A percentile compares a stretch with the other conserved stretches of the same genome.
phyloP scores from a whole-genome alignment of 2,329 filamentous ascomycete genomes.

The Metarhizium humberi region DNA sequence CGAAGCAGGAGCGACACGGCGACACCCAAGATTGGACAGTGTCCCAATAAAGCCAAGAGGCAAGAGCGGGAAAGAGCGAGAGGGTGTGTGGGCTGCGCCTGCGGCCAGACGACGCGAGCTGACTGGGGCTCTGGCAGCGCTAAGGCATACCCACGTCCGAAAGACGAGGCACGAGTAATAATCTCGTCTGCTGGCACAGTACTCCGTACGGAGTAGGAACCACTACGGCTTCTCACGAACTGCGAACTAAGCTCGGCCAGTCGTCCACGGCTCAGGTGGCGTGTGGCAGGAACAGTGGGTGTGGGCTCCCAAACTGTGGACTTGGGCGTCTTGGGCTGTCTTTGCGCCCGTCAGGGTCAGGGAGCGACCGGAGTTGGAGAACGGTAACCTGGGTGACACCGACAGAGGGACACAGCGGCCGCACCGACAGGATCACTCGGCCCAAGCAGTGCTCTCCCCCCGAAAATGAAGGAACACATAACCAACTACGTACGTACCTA shows the following conservation, averaged over 20 bases:
- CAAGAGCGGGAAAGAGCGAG: not conserved
- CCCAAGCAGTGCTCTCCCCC: not conserved
- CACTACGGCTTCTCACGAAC: not conserved
- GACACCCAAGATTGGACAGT: not conserved
- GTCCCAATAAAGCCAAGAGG: not conserved
- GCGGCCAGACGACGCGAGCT: not conserved
- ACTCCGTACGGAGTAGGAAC: not conserved
- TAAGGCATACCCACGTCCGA: not conserved
- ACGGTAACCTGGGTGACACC: not conserved
- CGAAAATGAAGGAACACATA: not conserved
- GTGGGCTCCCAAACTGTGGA: not conserved
- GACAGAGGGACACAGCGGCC: not conserved
- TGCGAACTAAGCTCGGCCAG: not conserved
- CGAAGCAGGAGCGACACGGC: not conserved
- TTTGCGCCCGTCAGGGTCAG: not conserved
- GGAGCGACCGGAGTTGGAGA: not conserved
- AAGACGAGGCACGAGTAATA: not conserved
- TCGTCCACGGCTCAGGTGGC: not conserved
- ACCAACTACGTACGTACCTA: too few species aligned
- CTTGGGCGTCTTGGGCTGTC: not conserved
- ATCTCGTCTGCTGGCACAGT: not conserved
- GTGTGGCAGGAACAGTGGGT: not conserved
- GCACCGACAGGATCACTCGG: not conserved
- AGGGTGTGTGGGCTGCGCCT: not conserved
- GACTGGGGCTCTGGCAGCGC: not conserved